phyloP scores from a whole-genome alignment of 106 monocot genomes.

The Allium cepa region DNA sequence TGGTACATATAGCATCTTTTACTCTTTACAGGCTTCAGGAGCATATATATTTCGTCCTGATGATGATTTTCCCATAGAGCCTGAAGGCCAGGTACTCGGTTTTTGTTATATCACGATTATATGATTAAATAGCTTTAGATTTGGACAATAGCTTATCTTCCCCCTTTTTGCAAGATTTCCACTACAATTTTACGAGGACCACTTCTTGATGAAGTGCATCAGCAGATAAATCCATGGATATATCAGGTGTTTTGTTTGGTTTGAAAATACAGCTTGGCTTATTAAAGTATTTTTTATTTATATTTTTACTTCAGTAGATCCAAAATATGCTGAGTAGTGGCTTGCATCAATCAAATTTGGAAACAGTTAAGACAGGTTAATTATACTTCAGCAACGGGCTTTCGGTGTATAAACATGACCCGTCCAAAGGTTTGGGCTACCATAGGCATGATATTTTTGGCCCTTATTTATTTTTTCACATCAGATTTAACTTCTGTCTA shows the following conservation, averaged over 20 bases:
- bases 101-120: background rate
- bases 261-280: no score
- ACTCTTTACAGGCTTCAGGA: constrained; percentile 71
- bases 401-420: no score
- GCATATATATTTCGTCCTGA: constrained; percentile 97
- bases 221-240: constrained; percentile 92
- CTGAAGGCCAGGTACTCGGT: constrained; percentile 43
- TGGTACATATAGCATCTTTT: constrained; percentile 9
- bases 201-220: constrained; percentile 94
- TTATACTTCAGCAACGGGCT: no score
- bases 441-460: background rate
- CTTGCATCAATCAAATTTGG: background rate
- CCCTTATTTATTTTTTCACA: background rate
- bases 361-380: background rate
- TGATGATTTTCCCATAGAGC: constrained; percentile 48
- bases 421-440: no score
- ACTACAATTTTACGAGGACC: constrained; percentile 61
- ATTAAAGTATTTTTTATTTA: no score
- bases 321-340: no score
- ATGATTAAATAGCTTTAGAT: background rate
- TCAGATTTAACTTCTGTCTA: background rate
- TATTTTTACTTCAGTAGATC: no score
- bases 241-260: constrained; percentile 56
- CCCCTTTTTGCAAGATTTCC: constrained; percentile 35
- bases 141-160: background rate